Percentiles rank a stretch among this genome's conserved stretches.
These are phyloP conservation scores for Akebia trifoliata DNA, from an alignment of 164 flowering plant species.

Conservation along the genomic window DNA sequence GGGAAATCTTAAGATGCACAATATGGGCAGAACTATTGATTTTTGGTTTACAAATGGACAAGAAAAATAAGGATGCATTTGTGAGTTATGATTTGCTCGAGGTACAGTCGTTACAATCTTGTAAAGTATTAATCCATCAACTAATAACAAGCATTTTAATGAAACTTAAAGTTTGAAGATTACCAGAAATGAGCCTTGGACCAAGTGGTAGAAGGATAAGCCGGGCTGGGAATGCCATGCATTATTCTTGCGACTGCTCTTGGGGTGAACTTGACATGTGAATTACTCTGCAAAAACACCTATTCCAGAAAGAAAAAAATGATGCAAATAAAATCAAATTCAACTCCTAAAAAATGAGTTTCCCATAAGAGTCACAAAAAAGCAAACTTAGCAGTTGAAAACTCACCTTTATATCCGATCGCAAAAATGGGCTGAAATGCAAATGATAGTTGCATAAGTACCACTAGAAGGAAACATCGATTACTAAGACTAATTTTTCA, in stretches of 20 bases:
- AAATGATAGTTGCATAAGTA: constrained; percentile 22
- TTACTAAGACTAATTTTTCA: no score
- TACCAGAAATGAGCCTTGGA: constrained; percentile 95
- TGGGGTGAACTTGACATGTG: constrained; percentile 84
- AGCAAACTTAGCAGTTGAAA: neutral
- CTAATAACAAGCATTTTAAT: neutral
- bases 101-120: neutral
- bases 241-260: constrained; percentile 93
- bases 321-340: neutral
- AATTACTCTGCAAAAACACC: constrained; percentile 85
- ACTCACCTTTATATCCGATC: constrained; percentile 89
- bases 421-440: constrained; percentile 70
- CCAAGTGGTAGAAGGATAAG: constrained; percentile 83
- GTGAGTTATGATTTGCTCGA: neutral
- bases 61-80: neutral
- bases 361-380: neutral
- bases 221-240: constrained; percentile 93
- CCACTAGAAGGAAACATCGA: neutral
- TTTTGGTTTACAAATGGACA: neutral
- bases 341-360: neutral
- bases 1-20: neutral
- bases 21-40: neutral
- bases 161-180: constrained; percentile 12
- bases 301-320: constrained; percentile 20
- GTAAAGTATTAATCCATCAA: neutral